Evolutionary conservation across 1,284 basidiomycete genomes (phyloP).

Genomic region (Ceratobasidium theobromae): DNA sequence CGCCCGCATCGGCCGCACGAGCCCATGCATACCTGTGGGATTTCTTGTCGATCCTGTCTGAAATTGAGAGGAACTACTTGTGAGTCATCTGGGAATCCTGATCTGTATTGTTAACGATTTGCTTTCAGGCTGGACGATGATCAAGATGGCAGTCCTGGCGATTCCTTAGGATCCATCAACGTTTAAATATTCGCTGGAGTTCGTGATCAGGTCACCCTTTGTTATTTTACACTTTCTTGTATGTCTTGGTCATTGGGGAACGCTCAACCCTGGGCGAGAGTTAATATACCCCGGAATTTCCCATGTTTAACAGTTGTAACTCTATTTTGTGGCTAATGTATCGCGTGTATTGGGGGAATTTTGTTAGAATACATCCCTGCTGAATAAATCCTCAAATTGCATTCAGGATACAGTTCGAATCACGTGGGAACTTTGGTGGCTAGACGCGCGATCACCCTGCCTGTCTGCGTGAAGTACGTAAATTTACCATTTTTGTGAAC

Average conservation of each 20-base stretch:
- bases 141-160: conserved; percentile 60
- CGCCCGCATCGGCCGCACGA: conserved; percentile 70
- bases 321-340: conserved; percentile 17
- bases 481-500: no score
- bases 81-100: conserved; percentile 52
- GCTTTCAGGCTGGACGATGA: conserved; percentile 55
- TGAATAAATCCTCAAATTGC: conserved; percentile 5
- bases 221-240: conserved; percentile 3
- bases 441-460: neutral
- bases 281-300: conserved; percentile 14
- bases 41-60: conserved; percentile 82
- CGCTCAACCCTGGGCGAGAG: conserved; percentile 4
- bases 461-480: no score
- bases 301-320: conserved; percentile 13
- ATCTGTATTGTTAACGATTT: neutral
- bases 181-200: conserved; percentile 21
- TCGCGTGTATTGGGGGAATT: neutral
- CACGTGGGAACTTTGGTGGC: conserved; percentile 11
- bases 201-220: neutral
- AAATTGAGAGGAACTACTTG: conserved; percentile 83
- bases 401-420: neutral
- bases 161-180: conserved; percentile 35
- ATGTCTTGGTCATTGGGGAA: conserved; percentile 6
- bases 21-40: conserved; percentile 85
- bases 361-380: conserved; percentile 22